phyloP scores from a whole-genome alignment of 2,329 filamentous ascomycete species.

The Fusarium sp. region DNA sequence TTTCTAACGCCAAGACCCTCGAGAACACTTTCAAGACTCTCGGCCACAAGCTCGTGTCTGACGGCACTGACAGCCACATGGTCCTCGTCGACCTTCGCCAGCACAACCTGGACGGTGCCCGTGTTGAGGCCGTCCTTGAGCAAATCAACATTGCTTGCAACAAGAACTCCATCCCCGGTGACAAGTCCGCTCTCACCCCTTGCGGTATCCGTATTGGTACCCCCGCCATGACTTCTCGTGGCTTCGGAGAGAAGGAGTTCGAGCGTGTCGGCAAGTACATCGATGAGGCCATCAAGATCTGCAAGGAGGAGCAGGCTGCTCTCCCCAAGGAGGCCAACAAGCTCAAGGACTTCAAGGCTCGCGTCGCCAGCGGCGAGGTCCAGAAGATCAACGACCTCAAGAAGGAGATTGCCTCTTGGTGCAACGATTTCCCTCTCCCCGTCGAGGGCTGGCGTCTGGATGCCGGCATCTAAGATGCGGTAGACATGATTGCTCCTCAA shows the following conservation, averaged over 20 bases:
- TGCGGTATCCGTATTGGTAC: conserved; percentile 96
- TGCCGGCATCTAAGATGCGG: conserved; percentile 62
- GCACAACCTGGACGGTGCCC: conserved; percentile 87
- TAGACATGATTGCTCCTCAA: not conserved
- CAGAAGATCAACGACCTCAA: conserved; percentile 84
- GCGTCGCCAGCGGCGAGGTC: conserved; percentile 81
- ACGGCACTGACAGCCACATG: conserved; percentile 97
- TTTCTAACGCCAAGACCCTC: conserved; percentile 92
- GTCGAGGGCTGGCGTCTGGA: conserved; percentile 76
- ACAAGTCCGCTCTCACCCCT: conserved; percentile 95
- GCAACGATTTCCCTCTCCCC: conserved; percentile 89
- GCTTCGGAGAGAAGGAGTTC: conserved; percentile 93
- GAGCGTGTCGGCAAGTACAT: conserved; percentile 90
- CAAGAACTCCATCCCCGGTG: conserved; percentile 98
- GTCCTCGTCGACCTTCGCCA: conserved; percentile 94
- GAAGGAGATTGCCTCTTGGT: conserved; percentile 91
- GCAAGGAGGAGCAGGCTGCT: conserved; percentile 83
- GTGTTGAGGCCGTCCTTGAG: conserved; percentile 95
- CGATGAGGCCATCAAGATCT: conserved; percentile 86
- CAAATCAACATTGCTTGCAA: conserved; percentile 99
- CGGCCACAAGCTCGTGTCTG: conserved; percentile 93
- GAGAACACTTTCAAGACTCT: conserved; percentile 85
- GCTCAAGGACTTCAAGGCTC: conserved; percentile 99
- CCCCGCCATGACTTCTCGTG: conserved; percentile 96
- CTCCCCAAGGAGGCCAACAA: conserved; percentile 98